Conservation (phyloP, 352 stramenopile genomes). For the Poterioochromonas sp. region DNA sequence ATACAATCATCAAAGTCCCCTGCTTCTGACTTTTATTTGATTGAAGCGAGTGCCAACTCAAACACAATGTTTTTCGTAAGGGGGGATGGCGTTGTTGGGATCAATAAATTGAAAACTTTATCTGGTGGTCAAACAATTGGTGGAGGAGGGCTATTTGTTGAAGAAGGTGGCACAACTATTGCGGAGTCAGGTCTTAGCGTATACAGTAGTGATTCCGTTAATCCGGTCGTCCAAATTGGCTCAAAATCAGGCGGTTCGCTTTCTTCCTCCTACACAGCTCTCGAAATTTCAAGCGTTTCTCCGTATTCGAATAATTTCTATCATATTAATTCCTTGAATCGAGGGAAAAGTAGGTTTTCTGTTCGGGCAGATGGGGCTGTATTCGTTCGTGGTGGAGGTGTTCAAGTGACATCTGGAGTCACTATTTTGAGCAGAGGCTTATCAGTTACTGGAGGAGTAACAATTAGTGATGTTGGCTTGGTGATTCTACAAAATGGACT, state of each 20-base stretch:
- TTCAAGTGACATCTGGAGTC: conserved; percentile 44
- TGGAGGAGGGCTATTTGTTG: conserved; percentile 49
- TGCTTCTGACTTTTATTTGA: conserved; percentile 54
- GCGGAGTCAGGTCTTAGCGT: conserved; percentile 35
- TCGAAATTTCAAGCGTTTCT: conserved; percentile 16
- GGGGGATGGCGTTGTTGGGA: conserved; percentile 51
- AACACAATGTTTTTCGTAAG: conserved; percentile 50
- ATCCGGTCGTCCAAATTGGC: conserved; percentile 14
- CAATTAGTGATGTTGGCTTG: conserved; percentile 34
- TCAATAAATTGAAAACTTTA: conserved; percentile 50
- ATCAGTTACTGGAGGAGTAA: conserved; percentile 41
- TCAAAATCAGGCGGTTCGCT: background rate
- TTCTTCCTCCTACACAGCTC: conserved; percentile 26
- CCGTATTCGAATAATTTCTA: conserved; percentile 35
- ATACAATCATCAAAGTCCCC: background rate
- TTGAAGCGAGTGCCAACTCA: conserved; percentile 45
- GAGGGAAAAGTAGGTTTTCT: conserved; percentile 30
- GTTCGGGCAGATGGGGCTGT: conserved; percentile 34
- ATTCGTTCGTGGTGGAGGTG: conserved; percentile 36
- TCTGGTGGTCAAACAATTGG: conserved; percentile 49
- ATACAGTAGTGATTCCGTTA: conserved; percentile 38
- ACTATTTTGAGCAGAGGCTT: conserved; percentile 49
- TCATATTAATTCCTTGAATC: conserved; percentile 40
- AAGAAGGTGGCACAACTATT: conserved; percentile 43
- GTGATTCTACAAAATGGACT: background rate